Conservation (phyloP, 805 yeast genomes). For the Debaryomyces prosopidis region DNA sequence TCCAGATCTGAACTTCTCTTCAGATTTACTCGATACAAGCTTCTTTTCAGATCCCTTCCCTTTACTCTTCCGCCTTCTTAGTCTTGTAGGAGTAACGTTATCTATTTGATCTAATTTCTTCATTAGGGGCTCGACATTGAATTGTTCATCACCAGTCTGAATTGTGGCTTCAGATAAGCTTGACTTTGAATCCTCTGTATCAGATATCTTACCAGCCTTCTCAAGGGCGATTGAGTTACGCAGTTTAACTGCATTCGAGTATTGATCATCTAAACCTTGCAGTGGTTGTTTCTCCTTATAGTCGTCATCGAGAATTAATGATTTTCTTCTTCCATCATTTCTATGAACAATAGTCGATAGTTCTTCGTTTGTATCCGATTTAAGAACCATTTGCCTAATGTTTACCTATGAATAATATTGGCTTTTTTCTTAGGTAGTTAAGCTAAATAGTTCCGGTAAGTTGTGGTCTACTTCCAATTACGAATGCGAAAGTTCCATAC, state of each 20-base stretch:
- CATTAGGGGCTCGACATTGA: slow-evolving; percentile 1
- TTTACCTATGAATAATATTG: background rate
- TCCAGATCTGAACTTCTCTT: slow-evolving; percentile 41
- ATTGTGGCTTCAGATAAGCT: background rate
- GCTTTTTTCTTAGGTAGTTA: too few species aligned
- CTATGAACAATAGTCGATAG: slow-evolving; percentile 16
- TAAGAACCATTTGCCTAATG: background rate
- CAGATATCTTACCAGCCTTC: background rate
- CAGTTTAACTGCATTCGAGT: background rate
- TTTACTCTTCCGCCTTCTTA: background rate
- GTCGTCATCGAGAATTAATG: slow-evolving; percentile 18
- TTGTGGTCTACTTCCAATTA: background rate
- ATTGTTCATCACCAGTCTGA: background rate
- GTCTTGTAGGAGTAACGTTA: slow-evolving; percentile 1
- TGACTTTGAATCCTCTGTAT: background rate
- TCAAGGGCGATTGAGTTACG: background rate
- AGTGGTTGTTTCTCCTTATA: slow-evolving; percentile 6
- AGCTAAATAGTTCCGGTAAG: too few species aligned
- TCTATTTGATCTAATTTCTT: slow-evolving; percentile 11
- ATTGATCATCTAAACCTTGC: background rate
- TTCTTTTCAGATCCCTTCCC: background rate
- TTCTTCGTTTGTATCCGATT: slow-evolving; percentile 12
- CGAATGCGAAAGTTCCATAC: background rate
- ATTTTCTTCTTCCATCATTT: slow-evolving; percentile 16
- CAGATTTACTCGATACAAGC: background rate